Conservation (phyloP, 2,329 filamentous ascomycete genomes). For the Zasmidium angulare region DNA sequence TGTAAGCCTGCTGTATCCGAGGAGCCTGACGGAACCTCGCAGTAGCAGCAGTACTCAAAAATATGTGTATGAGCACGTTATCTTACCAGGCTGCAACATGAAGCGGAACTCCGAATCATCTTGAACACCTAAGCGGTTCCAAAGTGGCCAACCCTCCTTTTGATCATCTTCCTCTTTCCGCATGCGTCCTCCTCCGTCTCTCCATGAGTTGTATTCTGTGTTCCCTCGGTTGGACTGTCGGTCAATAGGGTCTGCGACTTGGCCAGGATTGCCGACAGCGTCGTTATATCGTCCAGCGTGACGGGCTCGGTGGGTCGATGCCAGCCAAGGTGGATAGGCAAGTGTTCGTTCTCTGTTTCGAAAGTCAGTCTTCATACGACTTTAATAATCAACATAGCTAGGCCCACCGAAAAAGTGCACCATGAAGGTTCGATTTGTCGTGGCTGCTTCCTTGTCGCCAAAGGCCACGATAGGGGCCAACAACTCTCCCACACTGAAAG, state of each 20-base stretch:
- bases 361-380: not conserved
- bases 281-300: conserved; percentile 17
- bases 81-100: not conserved
- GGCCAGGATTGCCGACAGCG: conserved; percentile 14
- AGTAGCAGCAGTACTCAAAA: too few species aligned
- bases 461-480: conserved; percentile 53
- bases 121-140: not conserved
- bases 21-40: too few species aligned
- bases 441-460: conserved; percentile 44
- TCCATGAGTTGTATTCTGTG: not conserved
- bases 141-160: not conserved
- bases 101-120: not conserved
- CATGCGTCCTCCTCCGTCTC: not conserved
- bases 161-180: not conserved
- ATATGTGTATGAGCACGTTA: too few species aligned
- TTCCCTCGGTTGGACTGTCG: not conserved
- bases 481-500: conserved; percentile 53
- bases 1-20: too few species aligned
- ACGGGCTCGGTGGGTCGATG: conserved; percentile 23
- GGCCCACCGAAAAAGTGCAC: conserved; percentile 48
- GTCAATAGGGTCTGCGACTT: conserved; percentile 13
- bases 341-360: conserved; percentile 42
- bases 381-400: not conserved
- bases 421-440: conserved; percentile 42
- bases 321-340: conserved; percentile 47